Percentiles rank a stretch among this genome's conserved stretches.
These are phyloP conservation scores for Sugiyamaella sp. DNA, from an alignment of 1,139 yeast genomes.

Conservation along the genomic window DNA sequence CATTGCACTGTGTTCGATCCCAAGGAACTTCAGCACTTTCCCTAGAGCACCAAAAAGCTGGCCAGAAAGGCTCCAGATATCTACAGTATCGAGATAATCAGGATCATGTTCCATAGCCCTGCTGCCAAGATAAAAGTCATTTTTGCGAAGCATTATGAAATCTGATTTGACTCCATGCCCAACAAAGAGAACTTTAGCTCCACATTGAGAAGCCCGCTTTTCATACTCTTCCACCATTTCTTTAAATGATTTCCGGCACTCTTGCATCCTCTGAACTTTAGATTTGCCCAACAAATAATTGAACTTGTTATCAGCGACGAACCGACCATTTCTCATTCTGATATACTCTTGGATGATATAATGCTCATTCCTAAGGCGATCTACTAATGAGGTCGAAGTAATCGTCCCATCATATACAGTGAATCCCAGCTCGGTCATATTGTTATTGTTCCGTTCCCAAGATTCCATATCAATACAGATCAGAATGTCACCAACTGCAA, in stretches of 20 bases:
- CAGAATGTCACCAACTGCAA: slow-evolving; percentile 17
- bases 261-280: slow-evolving; percentile 23
- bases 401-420: slow-evolving; percentile 53
- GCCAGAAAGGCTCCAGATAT: slow-evolving; percentile 57
- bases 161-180: slow-evolving; percentile 76
- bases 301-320: slow-evolving; percentile 62
- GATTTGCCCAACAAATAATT: slow-evolving; percentile 56
- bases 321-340: slow-evolving; percentile 55
- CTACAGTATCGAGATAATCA: slow-evolving; percentile 43
- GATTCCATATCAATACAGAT: slow-evolving; percentile 66
- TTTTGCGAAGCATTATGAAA: slow-evolving; percentile 51
- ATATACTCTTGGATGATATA: slow-evolving; percentile 57
- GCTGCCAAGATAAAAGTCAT: slow-evolving; percentile 50
- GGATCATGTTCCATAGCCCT: slow-evolving; percentile 38
- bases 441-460: slow-evolving; percentile 51
- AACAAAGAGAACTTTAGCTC: slow-evolving; percentile 50
- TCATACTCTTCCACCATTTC: slow-evolving; percentile 21
- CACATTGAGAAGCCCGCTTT: slow-evolving; percentile 24
- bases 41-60: slow-evolving; percentile 54
- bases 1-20: slow-evolving; percentile 62
- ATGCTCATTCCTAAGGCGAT: slow-evolving; percentile 57
- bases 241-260: slow-evolving; percentile 27
- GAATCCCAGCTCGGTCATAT: slow-evolving; percentile 68
- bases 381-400: slow-evolving; percentile 9
- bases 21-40: slow-evolving; percentile 53